These are phyloP conservation scores for Entoloma clypeatum DNA, from an alignment of 1,284 basidiomycete genomes.

Conservation along the genomic window DNA sequence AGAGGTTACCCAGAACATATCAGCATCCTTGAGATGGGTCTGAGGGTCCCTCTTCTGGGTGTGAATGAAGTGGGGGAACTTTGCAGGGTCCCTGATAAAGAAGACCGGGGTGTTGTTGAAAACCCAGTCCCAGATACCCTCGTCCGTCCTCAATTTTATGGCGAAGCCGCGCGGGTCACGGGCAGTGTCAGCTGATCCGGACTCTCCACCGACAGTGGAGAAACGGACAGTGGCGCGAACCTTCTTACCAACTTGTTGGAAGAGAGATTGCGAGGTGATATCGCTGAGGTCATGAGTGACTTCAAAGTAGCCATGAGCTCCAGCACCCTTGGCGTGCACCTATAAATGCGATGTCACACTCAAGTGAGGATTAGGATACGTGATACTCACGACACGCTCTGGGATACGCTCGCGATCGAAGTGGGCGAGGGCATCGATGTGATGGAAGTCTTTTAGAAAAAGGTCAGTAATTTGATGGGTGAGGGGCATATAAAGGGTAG, in stretches of 20 bases:
- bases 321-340: conserved; percentile 84
- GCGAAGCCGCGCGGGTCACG: conserved; percentile 93
- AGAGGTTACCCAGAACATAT: conserved; percentile 70
- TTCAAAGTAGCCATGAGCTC: conserved; percentile 91
- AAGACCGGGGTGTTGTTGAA: conserved; percentile 92
- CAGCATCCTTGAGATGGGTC: conserved; percentile 81
- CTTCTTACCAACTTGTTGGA: conserved; percentile 69
- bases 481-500: conserved; percentile 16
- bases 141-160: conserved; percentile 84
- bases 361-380: conserved; percentile 5
- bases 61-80: conserved; percentile 93
- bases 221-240: conserved; percentile 76
- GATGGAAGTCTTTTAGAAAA: conserved; percentile 71
- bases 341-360: conserved; percentile 24
- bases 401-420: conserved; percentile 95
- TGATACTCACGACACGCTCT: conserved; percentile 75
- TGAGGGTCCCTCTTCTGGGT: conserved; percentile 92
- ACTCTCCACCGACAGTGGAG: conserved; percentile 86
- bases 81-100: conserved; percentile 81
- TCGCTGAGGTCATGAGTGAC: conserved; percentile 81
- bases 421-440: conserved; percentile 85
- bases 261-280: conserved; percentile 71
- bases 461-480: conserved; percentile 11
- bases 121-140: conserved; percentile 91
- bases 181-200: conserved; percentile 85